These are phyloP conservation scores for Inga oerstediana DNA, from an alignment of 306 rosid genomes.

Conservation along the genomic window DNA sequence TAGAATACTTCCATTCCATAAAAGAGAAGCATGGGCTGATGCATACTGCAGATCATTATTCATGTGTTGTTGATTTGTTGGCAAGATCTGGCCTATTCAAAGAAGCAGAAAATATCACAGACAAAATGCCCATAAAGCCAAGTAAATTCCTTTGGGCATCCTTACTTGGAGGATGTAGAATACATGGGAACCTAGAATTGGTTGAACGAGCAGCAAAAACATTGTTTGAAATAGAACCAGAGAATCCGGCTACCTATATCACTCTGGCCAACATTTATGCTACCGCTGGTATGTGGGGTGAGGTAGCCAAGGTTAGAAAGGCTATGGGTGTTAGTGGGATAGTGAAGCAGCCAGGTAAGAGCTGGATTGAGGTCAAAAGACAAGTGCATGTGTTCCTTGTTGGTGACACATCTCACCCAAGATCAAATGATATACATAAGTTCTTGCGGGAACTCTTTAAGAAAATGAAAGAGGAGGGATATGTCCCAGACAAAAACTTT, in stretches of 20 bases:
- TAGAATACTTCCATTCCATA: constrained; percentile 58
- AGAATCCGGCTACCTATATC: constrained; percentile 66
- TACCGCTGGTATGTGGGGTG: constrained; percentile 59
- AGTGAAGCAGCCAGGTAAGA: constrained; percentile 62
- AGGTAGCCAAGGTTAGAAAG: constrained; percentile 56
- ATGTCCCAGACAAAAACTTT: constrained; percentile 68
- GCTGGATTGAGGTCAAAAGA: constrained; percentile 73
- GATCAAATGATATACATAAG: constrained; percentile 53
- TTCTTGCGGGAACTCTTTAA: constrained; percentile 49
- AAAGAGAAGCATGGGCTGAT: constrained; percentile 59
- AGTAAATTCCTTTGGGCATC: constrained; percentile 74
- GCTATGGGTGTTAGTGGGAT: constrained; percentile 52
- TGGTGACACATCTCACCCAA: constrained; percentile 66
- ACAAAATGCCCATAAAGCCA: constrained; percentile 62
- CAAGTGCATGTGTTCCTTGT: constrained; percentile 58
- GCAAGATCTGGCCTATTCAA: constrained; percentile 65
- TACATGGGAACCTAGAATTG: constrained; percentile 61
- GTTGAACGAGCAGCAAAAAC: constrained; percentile 63
- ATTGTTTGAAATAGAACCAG: constrained; percentile 68
- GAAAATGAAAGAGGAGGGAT: constrained; percentile 72
- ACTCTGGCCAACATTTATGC: constrained; percentile 75
- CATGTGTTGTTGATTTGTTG: constrained; percentile 65
- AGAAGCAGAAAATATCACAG: constrained; percentile 59
- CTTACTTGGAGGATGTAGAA: constrained; percentile 73
- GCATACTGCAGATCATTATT: constrained; percentile 67